Evolutionary conservation across 768 basidiomycete genomes (phyloP).

Genomic region (Lentinus brumalis): DNA sequence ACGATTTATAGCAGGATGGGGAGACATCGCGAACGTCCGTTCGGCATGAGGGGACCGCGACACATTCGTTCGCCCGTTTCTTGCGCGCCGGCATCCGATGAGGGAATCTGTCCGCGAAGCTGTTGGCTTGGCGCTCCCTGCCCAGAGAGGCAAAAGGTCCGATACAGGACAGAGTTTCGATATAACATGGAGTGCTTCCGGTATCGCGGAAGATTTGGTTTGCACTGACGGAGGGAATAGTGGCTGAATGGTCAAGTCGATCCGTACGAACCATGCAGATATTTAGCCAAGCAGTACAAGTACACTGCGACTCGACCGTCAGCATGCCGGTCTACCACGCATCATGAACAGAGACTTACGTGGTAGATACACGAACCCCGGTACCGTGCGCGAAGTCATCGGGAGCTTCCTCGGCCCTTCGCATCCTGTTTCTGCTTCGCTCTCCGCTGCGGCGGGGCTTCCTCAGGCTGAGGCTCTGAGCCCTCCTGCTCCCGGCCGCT

Average conservation of each 20-base stretch:
- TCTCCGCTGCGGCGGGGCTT: conserved; percentile 3
- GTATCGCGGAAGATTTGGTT: too few species aligned
- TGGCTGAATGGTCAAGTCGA: neutral
- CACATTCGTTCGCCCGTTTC: too few species aligned
- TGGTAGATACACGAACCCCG: neutral
- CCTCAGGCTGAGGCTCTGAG: neutral
- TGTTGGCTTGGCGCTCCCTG: too few species aligned
- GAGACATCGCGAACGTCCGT: too few species aligned
- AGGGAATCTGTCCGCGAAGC: too few species aligned
- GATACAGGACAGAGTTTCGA: too few species aligned
- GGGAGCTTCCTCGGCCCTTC: conserved; percentile 2
- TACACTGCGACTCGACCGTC: neutral
- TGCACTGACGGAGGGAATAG: neutral
- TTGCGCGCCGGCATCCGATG: too few species aligned
- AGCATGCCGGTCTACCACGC: neutral
- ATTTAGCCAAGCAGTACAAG: neutral
- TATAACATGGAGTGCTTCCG: too few species aligned
- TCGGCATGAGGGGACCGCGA: too few species aligned
- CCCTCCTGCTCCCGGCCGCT: neutral
- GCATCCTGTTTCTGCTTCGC: conserved; percentile 3
- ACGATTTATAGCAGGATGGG: too few species aligned
- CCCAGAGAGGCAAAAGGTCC: too few species aligned
- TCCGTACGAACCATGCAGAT: neutral
- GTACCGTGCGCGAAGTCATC: neutral
- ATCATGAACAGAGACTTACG: neutral